phyloP scores from a whole-genome alignment of 805 yeast species.

The Metschnikowia reukaufii region DNA sequence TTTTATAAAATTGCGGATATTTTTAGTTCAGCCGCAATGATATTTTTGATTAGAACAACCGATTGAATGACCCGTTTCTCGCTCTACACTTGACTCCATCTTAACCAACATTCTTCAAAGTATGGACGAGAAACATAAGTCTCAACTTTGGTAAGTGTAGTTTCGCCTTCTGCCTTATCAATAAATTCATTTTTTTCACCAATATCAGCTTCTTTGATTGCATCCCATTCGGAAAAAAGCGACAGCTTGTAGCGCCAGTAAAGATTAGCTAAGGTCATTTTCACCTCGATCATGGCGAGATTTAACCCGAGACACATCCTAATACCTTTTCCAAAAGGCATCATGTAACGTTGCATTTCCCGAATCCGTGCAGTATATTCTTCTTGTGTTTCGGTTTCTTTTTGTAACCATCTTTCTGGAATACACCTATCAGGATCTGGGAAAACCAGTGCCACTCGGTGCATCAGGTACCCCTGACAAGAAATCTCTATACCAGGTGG shows the following conservation, averaged over 20 bases:
- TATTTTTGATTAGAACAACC: no score
- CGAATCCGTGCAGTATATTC: conserved; percentile 38
- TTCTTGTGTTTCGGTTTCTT: conserved; percentile 29
- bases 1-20: no score
- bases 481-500: conserved; percentile 61
- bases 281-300: conserved; percentile 65
- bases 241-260: conserved; percentile 48
- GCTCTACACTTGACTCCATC: conserved; percentile 28
- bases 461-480: conserved; percentile 66
- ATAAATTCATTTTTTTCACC: conserved; percentile 19
- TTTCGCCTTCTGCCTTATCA: conserved; percentile 23
- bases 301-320: conserved; percentile 76
- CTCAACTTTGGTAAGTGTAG: conserved; percentile 49
- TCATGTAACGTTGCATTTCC: conserved; percentile 51
- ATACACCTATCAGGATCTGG: conserved; percentile 50
- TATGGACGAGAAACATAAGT: conserved; percentile 52
- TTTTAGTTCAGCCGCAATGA: no score
- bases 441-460: conserved; percentile 50
- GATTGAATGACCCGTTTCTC: no score
- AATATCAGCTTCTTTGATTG: conserved; percentile 17
- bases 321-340: conserved; percentile 72
- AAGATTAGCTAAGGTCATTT: conserved; percentile 51
- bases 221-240: conserved; percentile 43
- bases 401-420: conserved; percentile 63
- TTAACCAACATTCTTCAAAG: conserved; percentile 53